Evolutionary conservation across 129 eudicot genomes (phyloP).

Genomic region (Cynara cardunculus): DNA sequence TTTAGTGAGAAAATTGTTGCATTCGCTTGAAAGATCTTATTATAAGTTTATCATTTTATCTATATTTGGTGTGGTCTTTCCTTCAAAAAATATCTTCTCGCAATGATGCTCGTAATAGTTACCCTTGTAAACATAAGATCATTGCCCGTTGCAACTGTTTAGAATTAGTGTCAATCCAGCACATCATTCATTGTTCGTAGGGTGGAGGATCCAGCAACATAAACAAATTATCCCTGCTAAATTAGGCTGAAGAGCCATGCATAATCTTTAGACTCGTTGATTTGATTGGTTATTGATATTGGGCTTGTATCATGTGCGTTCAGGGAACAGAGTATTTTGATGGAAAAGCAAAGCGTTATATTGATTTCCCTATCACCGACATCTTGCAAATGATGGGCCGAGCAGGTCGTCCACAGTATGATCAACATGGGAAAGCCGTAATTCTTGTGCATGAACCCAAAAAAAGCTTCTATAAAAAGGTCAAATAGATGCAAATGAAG

Average conservation of each 20-base stretch:
- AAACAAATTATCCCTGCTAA: background rate
- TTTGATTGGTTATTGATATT: constrained; percentile 19
- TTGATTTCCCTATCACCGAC: constrained; percentile 96
- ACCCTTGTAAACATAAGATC: background rate
- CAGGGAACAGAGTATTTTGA: constrained; percentile 96
- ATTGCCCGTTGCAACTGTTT: background rate
- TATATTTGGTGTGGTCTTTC: background rate
- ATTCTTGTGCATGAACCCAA: constrained; percentile 97
- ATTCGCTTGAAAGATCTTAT: background rate
- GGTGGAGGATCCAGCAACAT: background rate
- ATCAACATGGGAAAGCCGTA: constrained; percentile 96
- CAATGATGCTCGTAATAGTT: background rate
- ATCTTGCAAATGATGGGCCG: constrained; percentile 99
- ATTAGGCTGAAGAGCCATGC: background rate
- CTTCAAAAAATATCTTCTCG: background rate
- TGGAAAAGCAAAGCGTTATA: constrained; percentile 79
- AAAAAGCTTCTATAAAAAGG: constrained; percentile 96
- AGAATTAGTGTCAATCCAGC: background rate
- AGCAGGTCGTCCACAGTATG: constrained; percentile 95
- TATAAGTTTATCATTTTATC: background rate
- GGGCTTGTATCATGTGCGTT: constrained; percentile 1
- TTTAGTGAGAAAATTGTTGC: background rate
- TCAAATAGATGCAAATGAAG: constrained; percentile 8
- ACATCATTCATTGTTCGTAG: background rate
- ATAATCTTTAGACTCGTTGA: background rate